These are phyloP conservation scores for Saussurea involucrata DNA, from an alignment of 129 eudicot genomes.

Conservation along the genomic window DNA sequence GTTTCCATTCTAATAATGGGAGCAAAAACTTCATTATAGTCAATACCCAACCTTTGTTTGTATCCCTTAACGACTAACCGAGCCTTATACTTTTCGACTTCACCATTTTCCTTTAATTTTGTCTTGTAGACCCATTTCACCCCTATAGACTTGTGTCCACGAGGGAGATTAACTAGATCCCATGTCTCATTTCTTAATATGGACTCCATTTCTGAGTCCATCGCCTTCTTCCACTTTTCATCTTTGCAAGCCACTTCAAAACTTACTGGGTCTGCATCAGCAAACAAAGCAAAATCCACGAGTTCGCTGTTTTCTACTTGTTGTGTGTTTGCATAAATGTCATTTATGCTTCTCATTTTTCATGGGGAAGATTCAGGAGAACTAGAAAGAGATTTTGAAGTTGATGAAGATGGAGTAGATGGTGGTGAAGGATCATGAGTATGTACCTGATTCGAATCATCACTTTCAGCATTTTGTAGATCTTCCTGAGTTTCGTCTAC, in stretches of 20 bases:
- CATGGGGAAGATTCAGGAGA: neutral
- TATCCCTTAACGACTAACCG: too few species aligned
- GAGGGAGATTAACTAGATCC: neutral
- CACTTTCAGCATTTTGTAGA: too few species aligned
- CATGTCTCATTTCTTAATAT: neutral
- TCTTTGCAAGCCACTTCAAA: neutral
- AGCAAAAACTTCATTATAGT: too few species aligned
- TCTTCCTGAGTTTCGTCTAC: too few species aligned
- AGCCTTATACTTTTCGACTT: neutral
- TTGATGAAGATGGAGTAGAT: neutral
- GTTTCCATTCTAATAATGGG: too few species aligned
- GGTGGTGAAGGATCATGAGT: neutral
- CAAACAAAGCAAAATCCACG: neutral
- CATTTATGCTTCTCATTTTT: neutral
- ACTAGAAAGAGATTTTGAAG: neutral
- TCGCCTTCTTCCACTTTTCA: neutral
- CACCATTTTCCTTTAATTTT: neutral
- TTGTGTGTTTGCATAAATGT: neutral
- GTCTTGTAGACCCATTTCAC: neutral
- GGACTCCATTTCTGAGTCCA: neutral
- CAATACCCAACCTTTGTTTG: too few species aligned
- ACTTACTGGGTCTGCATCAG: neutral
- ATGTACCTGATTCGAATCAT: too few species aligned
- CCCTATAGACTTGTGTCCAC: neutral
- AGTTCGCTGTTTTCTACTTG: neutral